Evolutionary conservation across 441 rosid genomes (phyloP).

Genomic region (Eutrema salsugineum): DNA sequence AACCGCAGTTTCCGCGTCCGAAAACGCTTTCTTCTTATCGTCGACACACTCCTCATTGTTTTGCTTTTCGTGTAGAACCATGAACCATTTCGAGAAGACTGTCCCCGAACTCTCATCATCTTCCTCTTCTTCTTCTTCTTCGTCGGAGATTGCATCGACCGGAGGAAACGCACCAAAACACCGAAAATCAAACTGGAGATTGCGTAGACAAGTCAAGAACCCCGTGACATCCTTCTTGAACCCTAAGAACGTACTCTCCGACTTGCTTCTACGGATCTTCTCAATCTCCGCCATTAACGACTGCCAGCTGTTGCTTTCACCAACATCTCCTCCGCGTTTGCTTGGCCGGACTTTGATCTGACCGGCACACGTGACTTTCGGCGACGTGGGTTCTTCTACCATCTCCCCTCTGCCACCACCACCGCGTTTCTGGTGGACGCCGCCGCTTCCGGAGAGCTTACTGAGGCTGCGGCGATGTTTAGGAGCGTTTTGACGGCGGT

Average conservation of each 20-base stretch:
- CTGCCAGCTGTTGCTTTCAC: slow-evolving; percentile 77
- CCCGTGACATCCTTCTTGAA: slow-evolving; percentile 81
- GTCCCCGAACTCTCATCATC: slow-evolving; percentile 51
- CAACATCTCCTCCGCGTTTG: not conserved
- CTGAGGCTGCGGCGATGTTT: slow-evolving; percentile 35
- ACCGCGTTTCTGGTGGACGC: not conserved
- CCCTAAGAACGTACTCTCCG: slow-evolving; percentile 60
- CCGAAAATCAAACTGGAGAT: slow-evolving; percentile 55
- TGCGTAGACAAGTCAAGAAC: slow-evolving; percentile 70
- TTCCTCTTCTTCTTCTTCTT: slow-evolving; percentile 60
- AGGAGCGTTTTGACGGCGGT: slow-evolving; percentile 37
- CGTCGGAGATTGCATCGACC: slow-evolving; percentile 45
- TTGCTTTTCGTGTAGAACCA: slow-evolving; percentile 74
- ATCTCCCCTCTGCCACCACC: slow-evolving; percentile 28
- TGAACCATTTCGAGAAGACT: slow-evolving; percentile 78
- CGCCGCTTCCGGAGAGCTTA: slow-evolving; percentile 29
- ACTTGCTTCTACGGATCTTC: slow-evolving; percentile 53
- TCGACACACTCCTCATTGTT: slow-evolving; percentile 13
- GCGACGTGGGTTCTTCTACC: slow-evolving; percentile 77
- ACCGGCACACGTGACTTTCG: slow-evolving; percentile 89
- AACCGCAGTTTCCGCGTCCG: slow-evolving; percentile 36
- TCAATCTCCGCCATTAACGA: slow-evolving; percentile 92
- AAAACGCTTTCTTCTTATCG: slow-evolving; percentile 19
- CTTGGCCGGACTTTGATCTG: slow-evolving; percentile 84
- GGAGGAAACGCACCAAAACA: slow-evolving; percentile 78